Percentiles rank a stretch among this genome's conserved stretches.
These are phyloP conservation scores for Myriosclerotinia scirpicola DNA, from an alignment of 2,329 filamentous ascomycete species.

Conservation along the genomic window DNA sequence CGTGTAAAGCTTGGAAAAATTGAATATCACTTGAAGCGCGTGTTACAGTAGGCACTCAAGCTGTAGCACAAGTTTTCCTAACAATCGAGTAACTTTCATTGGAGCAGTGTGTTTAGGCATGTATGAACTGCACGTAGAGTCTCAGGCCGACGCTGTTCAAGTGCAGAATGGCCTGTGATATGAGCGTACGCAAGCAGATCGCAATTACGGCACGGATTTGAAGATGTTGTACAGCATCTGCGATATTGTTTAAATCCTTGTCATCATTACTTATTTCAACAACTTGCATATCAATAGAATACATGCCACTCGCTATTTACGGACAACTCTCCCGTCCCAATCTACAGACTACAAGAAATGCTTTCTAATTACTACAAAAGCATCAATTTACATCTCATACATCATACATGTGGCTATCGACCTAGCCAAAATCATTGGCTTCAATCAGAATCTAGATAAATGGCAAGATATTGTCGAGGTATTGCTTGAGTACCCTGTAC, in stretches of 20 bases:
- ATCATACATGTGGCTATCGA: slow-evolving; percentile 35
- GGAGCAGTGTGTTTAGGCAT: neutral
- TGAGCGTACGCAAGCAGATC: neutral
- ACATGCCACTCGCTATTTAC: slow-evolving; percentile 38
- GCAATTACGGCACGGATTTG: neutral
- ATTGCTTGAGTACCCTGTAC: neutral
- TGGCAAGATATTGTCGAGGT: neutral
- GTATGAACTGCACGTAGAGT: neutral
- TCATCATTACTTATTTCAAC: slow-evolving; percentile 41
- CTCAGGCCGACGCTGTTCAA: neutral
- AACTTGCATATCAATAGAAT: slow-evolving; percentile 36
- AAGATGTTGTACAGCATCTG: neutral
- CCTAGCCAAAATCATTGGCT: slow-evolving; percentile 39
- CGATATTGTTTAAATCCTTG: neutral
- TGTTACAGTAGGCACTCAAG: neutral
- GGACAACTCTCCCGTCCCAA: slow-evolving; percentile 43
- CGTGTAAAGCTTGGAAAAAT: slow-evolving; percentile 10
- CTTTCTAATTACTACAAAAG: neutral
- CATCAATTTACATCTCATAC: neutral
- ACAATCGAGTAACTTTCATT: neutral
- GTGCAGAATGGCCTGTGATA: neutral
- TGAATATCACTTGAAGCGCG: slow-evolving; percentile 4
- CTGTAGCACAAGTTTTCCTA: neutral
- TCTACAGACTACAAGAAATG: slow-evolving; percentile 31
- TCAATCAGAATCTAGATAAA: neutral